Percentiles rank a stretch among this genome's conserved stretches.
phyloP scores from a whole-genome alignment of 1,284 basidiomycete species.

The Acaromyces ingoldii region DNA sequence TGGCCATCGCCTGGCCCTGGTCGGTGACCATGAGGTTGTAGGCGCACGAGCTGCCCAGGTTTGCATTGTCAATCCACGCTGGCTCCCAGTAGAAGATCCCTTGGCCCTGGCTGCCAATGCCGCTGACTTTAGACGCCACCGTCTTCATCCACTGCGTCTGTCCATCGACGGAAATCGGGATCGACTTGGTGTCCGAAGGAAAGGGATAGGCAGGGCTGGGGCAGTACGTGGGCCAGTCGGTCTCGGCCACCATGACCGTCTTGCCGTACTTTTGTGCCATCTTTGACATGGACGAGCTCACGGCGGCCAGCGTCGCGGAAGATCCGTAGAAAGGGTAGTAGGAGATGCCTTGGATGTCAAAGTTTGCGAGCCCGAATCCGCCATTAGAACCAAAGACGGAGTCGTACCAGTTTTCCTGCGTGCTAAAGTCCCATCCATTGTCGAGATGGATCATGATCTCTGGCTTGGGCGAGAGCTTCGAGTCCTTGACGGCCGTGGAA shows the following conservation, averaged over 20 bases:
- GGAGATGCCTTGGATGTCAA: not conserved
- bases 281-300: not conserved
- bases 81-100: conserved; percentile 7
- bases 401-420: not conserved
- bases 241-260: conserved; percentile 5
- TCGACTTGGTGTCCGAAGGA: not conserved
- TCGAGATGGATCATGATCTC: conserved; percentile 5
- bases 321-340: conserved; percentile 4
- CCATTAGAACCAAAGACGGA: not conserved
- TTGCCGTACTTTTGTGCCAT: not conserved
- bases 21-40: not conserved
- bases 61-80: not conserved
- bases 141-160: conserved; percentile 4
- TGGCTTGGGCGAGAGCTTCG: not conserved
- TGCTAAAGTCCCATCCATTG: not conserved
- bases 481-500: not conserved
- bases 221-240: not conserved
- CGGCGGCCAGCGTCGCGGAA: not conserved
- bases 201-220: not conserved
- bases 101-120: not conserved
- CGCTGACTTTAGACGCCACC: not conserved
- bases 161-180: not conserved
- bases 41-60: not conserved
- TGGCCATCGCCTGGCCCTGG: not conserved
- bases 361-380: not conserved